phyloP scores from a whole-genome alignment of 1,139 yeast genomes.

The Protomyces gravidus region DNA sequence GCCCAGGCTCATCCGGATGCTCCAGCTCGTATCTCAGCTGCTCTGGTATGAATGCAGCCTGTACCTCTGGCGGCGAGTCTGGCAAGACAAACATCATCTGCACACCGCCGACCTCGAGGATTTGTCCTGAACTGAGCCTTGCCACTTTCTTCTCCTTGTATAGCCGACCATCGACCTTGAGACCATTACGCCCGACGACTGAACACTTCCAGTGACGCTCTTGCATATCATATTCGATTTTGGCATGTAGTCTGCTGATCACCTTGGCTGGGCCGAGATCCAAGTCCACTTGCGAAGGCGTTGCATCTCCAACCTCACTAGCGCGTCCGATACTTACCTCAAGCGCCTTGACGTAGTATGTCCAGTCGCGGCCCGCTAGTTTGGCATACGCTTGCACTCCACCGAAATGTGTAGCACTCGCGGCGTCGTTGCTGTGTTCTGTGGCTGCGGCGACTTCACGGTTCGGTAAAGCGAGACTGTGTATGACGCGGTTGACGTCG shows the following conservation, averaged over 20 bases:
- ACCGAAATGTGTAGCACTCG: constrained; percentile 54
- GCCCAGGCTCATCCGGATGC: not conserved
- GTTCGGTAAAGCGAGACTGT: constrained; percentile 35
- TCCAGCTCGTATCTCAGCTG: not conserved
- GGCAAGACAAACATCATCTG: constrained; percentile 99
- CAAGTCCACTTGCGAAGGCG: constrained; percentile 57
- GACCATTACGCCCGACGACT: constrained; percentile 86
- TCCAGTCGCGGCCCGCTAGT: constrained; percentile 60
- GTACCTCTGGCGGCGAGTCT: constrained; percentile 63
- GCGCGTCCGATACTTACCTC: constrained; percentile 78
- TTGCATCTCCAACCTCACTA: constrained; percentile 35
- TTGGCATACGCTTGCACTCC: constrained; percentile 90
- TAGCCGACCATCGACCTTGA: constrained; percentile 65
- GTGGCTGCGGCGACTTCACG: constrained; percentile 46
- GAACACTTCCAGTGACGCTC: constrained; percentile 79
- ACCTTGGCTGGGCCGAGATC: constrained; percentile 97
- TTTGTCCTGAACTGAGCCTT: constrained; percentile 44
- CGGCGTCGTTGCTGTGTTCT: constrained; percentile 58
- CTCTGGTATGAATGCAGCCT: constrained; percentile 12
- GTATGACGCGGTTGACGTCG: constrained; percentile 39
- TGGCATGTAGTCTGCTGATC: constrained; percentile 84
- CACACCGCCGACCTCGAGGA: constrained; percentile 90
- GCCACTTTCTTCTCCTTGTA: constrained; percentile 48
- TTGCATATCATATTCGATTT: constrained; percentile 69
- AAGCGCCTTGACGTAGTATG: constrained; percentile 82